Conservation (phyloP, 805 yeast genomes). For the Yamadazyma philogaea region DNA sequence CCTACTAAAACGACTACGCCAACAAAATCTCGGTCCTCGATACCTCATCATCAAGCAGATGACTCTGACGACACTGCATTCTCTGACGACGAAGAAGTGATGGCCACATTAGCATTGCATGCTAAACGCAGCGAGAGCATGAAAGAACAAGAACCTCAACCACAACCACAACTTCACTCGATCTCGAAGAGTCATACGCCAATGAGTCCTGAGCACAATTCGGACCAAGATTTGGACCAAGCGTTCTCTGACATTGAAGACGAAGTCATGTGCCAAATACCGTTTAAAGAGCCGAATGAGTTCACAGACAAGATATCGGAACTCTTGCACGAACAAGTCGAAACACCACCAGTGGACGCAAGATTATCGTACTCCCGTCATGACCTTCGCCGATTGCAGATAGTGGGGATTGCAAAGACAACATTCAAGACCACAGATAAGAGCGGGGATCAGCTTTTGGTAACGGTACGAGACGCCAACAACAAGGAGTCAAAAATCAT, state of each 20-base stretch:
- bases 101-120: constrained; percentile 6
- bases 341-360: constrained; percentile 19
- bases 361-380: constrained; percentile 44
- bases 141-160: not conserved
- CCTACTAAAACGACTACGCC: not conserved
- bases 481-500: constrained; percentile 40
- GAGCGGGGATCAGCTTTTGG: constrained; percentile 46
- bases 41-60: not conserved
- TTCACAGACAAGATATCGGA: constrained; percentile 11
- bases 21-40: not conserved
- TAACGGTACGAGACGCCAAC: constrained; percentile 47
- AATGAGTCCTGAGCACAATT: too few species aligned
- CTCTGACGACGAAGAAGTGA: constrained; percentile 16
- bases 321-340: constrained; percentile 2
- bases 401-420: constrained; percentile 29
- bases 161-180: too few species aligned
- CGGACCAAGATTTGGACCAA: too few species aligned
- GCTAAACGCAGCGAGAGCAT: not conserved
- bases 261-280: not conserved
- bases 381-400: constrained; percentile 49
- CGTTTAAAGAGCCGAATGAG: constrained; percentile 2
- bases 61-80: constrained; percentile 12
- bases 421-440: constrained; percentile 27
- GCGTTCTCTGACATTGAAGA: not conserved
- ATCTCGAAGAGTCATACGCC: not conserved